These are phyloP conservation scores for Verticillium klebahnii DNA, from an alignment of 2,329 filamentous ascomycete genomes.

Conservation along the genomic window DNA sequence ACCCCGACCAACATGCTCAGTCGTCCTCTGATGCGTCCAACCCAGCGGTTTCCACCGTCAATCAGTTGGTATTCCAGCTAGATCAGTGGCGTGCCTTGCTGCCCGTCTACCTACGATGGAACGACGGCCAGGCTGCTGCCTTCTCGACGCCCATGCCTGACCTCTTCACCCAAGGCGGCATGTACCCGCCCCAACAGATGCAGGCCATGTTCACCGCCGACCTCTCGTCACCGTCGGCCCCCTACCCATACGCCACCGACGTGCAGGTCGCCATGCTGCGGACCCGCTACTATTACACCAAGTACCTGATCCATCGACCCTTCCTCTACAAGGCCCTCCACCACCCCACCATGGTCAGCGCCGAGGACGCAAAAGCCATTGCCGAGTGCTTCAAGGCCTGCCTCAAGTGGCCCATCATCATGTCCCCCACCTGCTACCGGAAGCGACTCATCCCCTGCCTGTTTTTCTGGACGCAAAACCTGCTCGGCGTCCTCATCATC, in stretches of 20 bases:
- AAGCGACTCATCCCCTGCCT: conserved; percentile 55
- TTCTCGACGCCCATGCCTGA: conserved; percentile 26
- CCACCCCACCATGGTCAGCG: conserved; percentile 46
- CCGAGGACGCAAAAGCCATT: conserved; percentile 49
- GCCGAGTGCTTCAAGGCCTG: conserved; percentile 52
- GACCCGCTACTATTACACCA: conserved; percentile 55
- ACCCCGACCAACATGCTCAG: conserved; percentile 7
- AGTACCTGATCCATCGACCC: conserved; percentile 52
- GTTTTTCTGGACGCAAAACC: conserved; percentile 60
- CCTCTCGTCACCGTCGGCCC: conserved; percentile 34
- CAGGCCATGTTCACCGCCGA: conserved; percentile 40
- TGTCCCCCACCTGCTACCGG: conserved; percentile 50
- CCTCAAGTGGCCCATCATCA: conserved; percentile 56
- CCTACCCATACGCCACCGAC: conserved; percentile 49
- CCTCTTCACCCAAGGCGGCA: conserved; percentile 11
- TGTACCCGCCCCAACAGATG: conserved; percentile 22
- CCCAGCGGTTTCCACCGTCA: conserved; percentile 30
- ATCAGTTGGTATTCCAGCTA: conserved; percentile 47
- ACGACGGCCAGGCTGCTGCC: conserved; percentile 43
- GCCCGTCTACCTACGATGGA: conserved; percentile 51
- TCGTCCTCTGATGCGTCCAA: conserved; percentile 14
- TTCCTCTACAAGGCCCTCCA: conserved; percentile 58
- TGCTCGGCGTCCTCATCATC: conserved; percentile 53
- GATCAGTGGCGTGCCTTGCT: conserved; percentile 55
- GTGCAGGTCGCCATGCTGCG: conserved; percentile 53